Percentiles rank a stretch among this genome's conserved stretches.
phyloP scores from a whole-genome alignment of 2,329 filamentous ascomycete species.

The Pseudopithomyces maydicus region DNA sequence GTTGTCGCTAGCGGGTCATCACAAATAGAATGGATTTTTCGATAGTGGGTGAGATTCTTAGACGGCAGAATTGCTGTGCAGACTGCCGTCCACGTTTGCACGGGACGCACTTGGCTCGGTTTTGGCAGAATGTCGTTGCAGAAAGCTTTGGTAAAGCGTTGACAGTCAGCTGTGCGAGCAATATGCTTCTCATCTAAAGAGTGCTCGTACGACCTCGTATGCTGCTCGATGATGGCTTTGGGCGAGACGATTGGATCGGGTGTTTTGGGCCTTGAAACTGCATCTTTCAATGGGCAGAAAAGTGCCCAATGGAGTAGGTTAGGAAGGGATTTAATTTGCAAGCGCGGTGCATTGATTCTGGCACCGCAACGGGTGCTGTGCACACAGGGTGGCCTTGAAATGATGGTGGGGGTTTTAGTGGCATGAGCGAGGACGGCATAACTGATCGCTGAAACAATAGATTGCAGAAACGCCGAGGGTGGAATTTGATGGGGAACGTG shows the following conservation, averaged over 20 bases:
- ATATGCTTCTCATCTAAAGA: background rate
- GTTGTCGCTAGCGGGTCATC: too few species aligned
- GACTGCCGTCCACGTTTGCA: too few species aligned
- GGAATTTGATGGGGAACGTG: slow-evolving; percentile 8
- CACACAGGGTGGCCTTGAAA: background rate
- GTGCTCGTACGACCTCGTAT: background rate
- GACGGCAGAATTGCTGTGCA: too few species aligned
- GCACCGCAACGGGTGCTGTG: background rate
- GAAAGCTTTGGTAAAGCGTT: background rate
- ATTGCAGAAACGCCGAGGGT: background rate
- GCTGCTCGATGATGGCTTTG: background rate
- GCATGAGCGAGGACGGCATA: background rate
- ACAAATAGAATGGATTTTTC: too few species aligned
- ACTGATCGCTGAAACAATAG: background rate
- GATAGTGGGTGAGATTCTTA: too few species aligned
- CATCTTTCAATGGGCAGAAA: background rate
- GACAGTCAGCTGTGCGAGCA: background rate
- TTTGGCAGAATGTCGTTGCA: too few species aligned
- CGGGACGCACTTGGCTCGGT: too few species aligned
- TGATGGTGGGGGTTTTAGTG: background rate
- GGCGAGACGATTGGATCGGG: background rate
- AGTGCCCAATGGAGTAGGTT: background rate
- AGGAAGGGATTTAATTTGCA: background rate
- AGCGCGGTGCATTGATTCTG: background rate
- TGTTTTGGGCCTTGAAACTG: background rate